Base-by-base conservation (phyloP, 208 protist species). In the Wallacemonas rigidus region DNA sequence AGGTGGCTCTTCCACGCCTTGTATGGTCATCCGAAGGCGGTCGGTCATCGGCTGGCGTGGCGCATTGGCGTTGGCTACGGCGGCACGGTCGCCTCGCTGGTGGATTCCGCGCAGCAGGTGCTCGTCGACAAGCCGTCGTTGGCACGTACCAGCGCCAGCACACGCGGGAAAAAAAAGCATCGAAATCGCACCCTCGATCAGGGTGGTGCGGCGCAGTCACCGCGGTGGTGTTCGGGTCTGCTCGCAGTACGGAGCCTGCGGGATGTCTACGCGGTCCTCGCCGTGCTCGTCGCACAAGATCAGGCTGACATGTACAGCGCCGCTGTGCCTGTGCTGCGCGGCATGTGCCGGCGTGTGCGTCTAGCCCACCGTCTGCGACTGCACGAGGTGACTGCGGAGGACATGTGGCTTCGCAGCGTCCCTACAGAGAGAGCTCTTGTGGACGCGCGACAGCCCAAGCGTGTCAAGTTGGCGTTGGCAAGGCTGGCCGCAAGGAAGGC, bases 211-310 rank as follows among this genome's bases (percentile, higher is more conserved):
- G 6, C 45, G 45, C 45, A 50, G 45, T 50, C 45, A 12, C 45
- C 45, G 6, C 45, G 45, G 5, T 76, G 47, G 60, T 54, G 63
- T n/a, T 67, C 65, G 54, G 62, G 73, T 69, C 72, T 76, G 75
- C 75, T 56, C 11, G 78, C 63, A 9, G 77, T 74, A 17, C 67
- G 39, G 63, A 75, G 54, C 17, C 77, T 76, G 45, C 80, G 72
- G 36, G 89, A 94, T 72, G 67, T 89, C 4, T 80, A 81, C 71
- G 80, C 86, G 17, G 62, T 89, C 39, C 77, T 89, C 26, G 77
- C 72, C 11, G 63, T 91, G 38, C 75, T 94, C 0, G 62, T 82
- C 1, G 86, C 74, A 2, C 62, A 82, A 12, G 82, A 86, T 26
- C 65, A 75, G 8, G 73, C 74, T 1, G 77, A 90, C 71, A 71